Conservation (phyloP, 805 yeast species). For the Candida railenensis region DNA sequence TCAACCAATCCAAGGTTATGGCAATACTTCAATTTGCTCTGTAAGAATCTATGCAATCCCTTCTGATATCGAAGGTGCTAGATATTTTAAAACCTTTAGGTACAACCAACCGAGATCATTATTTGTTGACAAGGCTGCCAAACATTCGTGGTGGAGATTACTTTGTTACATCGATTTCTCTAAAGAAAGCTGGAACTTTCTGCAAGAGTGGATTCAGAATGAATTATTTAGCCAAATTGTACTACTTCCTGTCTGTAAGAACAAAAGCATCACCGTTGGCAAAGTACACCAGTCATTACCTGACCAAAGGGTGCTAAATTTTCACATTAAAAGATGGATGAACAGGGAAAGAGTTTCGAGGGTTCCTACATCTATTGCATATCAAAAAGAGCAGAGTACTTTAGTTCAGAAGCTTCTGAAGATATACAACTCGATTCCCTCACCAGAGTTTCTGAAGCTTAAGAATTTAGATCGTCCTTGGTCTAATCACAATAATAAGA, state of each 20-base stretch:
- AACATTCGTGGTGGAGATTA: slow-evolving; percentile 32
- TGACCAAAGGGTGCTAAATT: slow-evolving; percentile 12
- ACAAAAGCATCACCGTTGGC: not conserved
- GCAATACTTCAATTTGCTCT: slow-evolving; percentile 14
- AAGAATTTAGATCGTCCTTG: not conserved
- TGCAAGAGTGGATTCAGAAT: not conserved
- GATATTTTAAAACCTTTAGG: slow-evolving; percentile 36
- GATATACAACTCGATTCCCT: slow-evolving; percentile 34
- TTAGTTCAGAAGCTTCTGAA: slow-evolving; percentile 20
- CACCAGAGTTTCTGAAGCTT: slow-evolving; percentile 24
- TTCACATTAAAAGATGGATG: slow-evolving; percentile 34
- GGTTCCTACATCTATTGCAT: slow-evolving; percentile 10
- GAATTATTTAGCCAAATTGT: slow-evolving; percentile 10
- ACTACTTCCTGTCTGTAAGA: not conserved
- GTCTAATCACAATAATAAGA: slow-evolving; percentile 12
- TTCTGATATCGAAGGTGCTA: slow-evolving; percentile 35
- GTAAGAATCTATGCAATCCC: slow-evolving; percentile 52
- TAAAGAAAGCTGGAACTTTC: slow-evolving; percentile 33
- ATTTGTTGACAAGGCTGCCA: slow-evolving; percentile 21
- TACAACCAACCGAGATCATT: slow-evolving; percentile 28
- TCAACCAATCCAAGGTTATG: not conserved
- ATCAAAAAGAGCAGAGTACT: slow-evolving; percentile 7
- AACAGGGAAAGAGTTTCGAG: slow-evolving; percentile 8
- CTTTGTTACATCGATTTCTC: slow-evolving; percentile 44
- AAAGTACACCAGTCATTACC: not conserved